Evolutionary conservation across 208 protist genomes (phyloP).

Genomic region (Trypanosoma cruzi): DNA sequence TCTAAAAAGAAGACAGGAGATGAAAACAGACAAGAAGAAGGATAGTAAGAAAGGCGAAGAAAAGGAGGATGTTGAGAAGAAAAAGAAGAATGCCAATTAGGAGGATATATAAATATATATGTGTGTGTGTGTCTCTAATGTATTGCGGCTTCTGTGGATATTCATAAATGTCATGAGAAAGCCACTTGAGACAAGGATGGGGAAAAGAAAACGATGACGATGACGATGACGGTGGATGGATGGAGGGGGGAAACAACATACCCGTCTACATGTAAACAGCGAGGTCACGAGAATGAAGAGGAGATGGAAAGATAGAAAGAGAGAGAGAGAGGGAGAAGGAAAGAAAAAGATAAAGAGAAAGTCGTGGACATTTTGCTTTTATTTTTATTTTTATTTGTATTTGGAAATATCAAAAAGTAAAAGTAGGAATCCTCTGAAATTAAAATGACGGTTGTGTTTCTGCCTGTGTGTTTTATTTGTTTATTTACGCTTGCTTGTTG

Average conservation of each 20-base stretch:
- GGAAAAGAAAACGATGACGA: constrained; percentile 34
- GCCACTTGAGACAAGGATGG: too few relatives aligned
- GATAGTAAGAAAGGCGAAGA: constrained; percentile 7
- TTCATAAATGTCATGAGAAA: too few relatives aligned
- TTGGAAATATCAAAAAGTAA: background rate
- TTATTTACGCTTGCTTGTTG: background rate
- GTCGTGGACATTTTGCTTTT: background rate
- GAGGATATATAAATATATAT: background rate
- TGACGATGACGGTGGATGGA: constrained; percentile 14
- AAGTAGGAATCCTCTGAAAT: too few relatives aligned
- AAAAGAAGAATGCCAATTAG: constrained; percentile 24
- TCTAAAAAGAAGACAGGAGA: constrained; percentile 53
- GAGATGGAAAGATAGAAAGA: too few relatives aligned
- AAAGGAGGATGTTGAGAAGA: constrained; percentile 9
- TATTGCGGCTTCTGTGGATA: too few relatives aligned
- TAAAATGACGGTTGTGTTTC: too few relatives aligned
- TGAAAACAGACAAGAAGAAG: constrained; percentile 21
- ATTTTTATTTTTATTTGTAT: background rate
- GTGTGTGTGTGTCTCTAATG: background rate
- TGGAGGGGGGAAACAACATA: background rate
- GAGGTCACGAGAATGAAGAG: too few relatives aligned
- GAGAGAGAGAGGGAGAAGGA: background rate
- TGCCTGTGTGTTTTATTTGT: background rate
- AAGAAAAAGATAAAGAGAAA: background rate
- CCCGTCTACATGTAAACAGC: too few relatives aligned